Evolutionary conservation across 2,329 filamentous ascomycete genomes (phyloP).

Genomic region (Penicillium sp.): DNA sequence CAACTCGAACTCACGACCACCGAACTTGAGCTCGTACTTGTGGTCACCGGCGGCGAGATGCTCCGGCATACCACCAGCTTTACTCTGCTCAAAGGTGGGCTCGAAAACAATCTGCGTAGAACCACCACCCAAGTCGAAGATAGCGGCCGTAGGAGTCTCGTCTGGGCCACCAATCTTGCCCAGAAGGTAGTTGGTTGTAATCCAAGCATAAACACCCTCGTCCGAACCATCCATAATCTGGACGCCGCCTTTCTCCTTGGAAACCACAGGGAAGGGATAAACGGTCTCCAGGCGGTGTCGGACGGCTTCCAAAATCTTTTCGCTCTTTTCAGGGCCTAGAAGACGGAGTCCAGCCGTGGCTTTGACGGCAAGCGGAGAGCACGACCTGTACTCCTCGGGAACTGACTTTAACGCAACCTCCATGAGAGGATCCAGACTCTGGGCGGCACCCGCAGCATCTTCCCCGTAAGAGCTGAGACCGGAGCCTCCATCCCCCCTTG

Average conservation of each 20-base stretch:
- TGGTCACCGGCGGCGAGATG: conserved; percentile 85
- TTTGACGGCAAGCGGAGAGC: conserved; percentile 94
- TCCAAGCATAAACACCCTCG: conserved; percentile 98
- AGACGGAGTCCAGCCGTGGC: conserved; percentile 91
- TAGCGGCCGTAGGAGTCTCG: conserved; percentile 82
- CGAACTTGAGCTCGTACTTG: conserved; percentile 89
- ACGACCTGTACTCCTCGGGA: conserved; percentile 83
- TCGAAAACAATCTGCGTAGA: conserved; percentile 99
- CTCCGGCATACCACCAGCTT: conserved; percentile 75
- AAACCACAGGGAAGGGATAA: conserved; percentile 93
- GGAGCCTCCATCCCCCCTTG: conserved; percentile 71
- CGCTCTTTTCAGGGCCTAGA: conserved; percentile 73
- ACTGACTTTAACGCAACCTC: conserved; percentile 79
- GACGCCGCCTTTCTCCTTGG: conserved; percentile 78
- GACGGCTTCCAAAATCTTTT: conserved; percentile 82
- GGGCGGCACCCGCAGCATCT: conserved; percentile 82
- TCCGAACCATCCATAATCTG: conserved; percentile 97
- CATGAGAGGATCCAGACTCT: conserved; percentile 83
- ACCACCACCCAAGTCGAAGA: conserved; percentile 93
- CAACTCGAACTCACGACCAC: conserved; percentile 82
- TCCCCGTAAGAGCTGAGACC: conserved; percentile 80
- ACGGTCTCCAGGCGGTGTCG: conserved; percentile 75
- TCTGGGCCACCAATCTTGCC: conserved; percentile 95
- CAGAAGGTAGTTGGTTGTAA: conserved; percentile 96
- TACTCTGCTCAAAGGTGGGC: conserved; percentile 76